Evolutionary conservation across 2,329 filamentous ascomycete species (phyloP).

Genomic region (Sporothrix mexicana): DNA sequence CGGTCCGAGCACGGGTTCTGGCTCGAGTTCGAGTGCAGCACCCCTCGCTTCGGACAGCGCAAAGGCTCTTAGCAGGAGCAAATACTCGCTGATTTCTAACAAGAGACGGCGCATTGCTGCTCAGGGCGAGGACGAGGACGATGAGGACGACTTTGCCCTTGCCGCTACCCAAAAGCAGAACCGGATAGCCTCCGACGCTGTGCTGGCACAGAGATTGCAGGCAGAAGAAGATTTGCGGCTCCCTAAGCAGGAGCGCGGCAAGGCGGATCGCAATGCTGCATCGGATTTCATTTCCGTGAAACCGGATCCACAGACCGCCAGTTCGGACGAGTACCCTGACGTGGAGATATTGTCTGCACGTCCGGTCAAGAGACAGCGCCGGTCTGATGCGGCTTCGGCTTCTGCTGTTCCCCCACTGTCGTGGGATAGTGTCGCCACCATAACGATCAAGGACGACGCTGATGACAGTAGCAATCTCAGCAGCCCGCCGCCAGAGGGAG

Average conservation of each 20-base stretch:
- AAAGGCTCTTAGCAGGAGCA: conserved; percentile 55
- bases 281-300: not conserved
- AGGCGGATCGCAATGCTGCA: not conserved
- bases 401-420: not conserved
- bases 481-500: not conserved
- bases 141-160: conserved; percentile 24
- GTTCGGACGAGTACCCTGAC: not conserved
- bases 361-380: conserved; percentile 26
- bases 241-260: not conserved
- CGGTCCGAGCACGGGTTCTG: not conserved
- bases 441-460: conserved; percentile 15
- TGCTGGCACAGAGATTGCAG: conserved; percentile 63
- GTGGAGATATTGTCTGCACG: conserved; percentile 23
- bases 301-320: not conserved
- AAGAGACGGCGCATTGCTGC: conserved; percentile 46
- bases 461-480: conserved; percentile 20
- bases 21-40: not conserved
- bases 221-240: conserved; percentile 48
- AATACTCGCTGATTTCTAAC: conserved; percentile 52
- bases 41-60: conserved; percentile 54
- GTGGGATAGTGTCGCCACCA: conserved; percentile 2
- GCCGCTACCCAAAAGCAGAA: not conserved
- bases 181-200: conserved; percentile 49
- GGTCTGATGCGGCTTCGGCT: not conserved
- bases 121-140: conserved; percentile 47